Percentiles rank a stretch among this genome's conserved stretches.
phyloP scores from a whole-genome alignment of 441 rosid genomes.

The Syzygium syzygioides region DNA sequence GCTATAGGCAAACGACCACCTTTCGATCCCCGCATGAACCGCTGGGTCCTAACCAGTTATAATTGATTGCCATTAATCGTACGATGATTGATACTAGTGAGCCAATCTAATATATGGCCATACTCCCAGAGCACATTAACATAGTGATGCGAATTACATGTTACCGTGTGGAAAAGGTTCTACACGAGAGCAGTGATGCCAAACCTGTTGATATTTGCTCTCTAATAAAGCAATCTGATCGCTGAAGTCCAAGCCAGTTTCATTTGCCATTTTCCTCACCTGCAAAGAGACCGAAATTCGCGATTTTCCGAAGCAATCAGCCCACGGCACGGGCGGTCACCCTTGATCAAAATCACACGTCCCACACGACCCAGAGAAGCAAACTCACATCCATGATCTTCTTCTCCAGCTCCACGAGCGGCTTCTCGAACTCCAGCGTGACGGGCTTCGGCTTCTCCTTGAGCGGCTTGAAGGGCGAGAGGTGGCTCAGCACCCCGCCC shows the following conservation, averaged over 20 bases:
- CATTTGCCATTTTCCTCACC: slow-evolving; percentile 92
- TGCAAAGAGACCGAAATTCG: slow-evolving; percentile 22
- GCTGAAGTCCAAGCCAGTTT: slow-evolving; percentile 81
- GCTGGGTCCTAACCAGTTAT: neutral
- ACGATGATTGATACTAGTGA: neutral
- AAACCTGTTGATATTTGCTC: slow-evolving; percentile 76
- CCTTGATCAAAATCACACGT: neutral
- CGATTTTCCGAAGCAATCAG: neutral
- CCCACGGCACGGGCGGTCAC: neutral
- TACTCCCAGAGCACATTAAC: neutral
- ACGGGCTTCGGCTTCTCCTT: slow-evolving; percentile 74
- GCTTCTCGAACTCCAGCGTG: slow-evolving; percentile 82
- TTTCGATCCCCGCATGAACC: neutral
- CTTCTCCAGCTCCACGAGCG: slow-evolving; percentile 72
- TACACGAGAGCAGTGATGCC: neutral
- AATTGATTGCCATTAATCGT: neutral
- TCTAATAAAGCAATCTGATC: slow-evolving; percentile 76
- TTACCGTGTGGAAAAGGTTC: neutral
- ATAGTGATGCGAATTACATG: neutral
- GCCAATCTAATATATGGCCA: neutral
- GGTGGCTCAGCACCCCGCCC: slow-evolving; percentile 76
- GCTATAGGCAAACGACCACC: neutral
- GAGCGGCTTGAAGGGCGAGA: slow-evolving; percentile 76
- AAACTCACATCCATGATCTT: slow-evolving; percentile 67
- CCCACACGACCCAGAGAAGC: neutral